phyloP scores from a whole-genome alignment of 257 asterid species.

The Gardenia jasminoides region DNA sequence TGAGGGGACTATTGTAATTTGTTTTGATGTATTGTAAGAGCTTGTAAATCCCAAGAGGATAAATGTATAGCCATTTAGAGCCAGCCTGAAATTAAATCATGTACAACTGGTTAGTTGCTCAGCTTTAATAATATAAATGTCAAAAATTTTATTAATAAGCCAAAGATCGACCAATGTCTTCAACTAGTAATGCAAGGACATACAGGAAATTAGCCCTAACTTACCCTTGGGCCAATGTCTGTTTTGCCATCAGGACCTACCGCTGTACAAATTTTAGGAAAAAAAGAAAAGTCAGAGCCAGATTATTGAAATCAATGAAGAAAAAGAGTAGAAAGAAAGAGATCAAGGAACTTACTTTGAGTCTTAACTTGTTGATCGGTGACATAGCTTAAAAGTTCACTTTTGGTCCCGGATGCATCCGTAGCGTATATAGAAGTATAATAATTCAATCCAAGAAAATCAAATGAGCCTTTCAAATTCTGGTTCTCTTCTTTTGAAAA shows the following conservation, averaged over 20 bases:
- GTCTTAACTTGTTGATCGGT: conserved; percentile 3
- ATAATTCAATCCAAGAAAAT: conserved; percentile 32
- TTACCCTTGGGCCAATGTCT: conserved; percentile 23
- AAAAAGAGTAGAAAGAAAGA: too few species aligned
- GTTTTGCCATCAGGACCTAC: conserved; percentile 20
- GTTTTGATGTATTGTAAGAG: conserved; percentile 13
- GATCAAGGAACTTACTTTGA: conserved; percentile 4
- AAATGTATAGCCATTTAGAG: conserved; percentile 29
- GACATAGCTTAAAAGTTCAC: conserved; percentile 1
- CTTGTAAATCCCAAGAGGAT: conserved; percentile 25
- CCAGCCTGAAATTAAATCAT: conserved; percentile 9
- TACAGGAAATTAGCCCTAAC: neutral
- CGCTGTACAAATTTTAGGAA: conserved; percentile 6
- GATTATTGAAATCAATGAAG: neutral
- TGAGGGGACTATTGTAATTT: conserved; percentile 22
- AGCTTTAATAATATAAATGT: too few species aligned
- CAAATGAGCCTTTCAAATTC: conserved; percentile 20
- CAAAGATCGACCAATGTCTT: neutral
- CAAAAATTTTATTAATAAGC: neutral
- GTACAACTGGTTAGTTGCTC: neutral
- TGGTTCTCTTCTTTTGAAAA: conserved; percentile 20
- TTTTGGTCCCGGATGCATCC: neutral
- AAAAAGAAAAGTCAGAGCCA: too few species aligned
- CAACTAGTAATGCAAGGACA: too few species aligned
- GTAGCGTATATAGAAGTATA: conserved; percentile 19